Evolutionary conservation across 192 early-diverging fungal genomes (phyloP).

Genomic region (Phycomyces blakesleeanus): DNA sequence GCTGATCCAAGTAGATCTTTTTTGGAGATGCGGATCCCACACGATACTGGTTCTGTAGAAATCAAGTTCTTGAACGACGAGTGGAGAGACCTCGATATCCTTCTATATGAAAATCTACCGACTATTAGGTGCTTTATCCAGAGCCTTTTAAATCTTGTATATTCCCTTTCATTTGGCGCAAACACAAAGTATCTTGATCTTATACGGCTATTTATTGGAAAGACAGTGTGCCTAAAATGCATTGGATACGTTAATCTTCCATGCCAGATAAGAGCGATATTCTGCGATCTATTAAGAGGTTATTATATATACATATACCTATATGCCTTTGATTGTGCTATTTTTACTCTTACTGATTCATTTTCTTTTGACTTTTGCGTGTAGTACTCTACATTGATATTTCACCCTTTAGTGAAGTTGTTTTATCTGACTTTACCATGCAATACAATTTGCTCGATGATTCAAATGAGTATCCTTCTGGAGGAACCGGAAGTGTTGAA

Average conservation of each 20-base stretch:
- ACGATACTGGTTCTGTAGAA: conserved; percentile 12
- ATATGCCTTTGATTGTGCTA: neutral
- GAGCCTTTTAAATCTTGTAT: conserved; percentile 12
- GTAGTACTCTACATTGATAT: conserved; percentile 16
- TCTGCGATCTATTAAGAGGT: conserved; percentile 27
- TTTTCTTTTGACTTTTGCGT: neutral
- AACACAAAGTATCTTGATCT: conserved; percentile 10
- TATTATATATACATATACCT: neutral
- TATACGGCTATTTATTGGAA: neutral
- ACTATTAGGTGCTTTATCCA: neutral
- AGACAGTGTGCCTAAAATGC: conserved; percentile 19
- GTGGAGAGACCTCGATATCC: conserved; percentile 14
- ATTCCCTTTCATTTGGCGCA: conserved; percentile 5
- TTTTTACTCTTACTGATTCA: neutral
- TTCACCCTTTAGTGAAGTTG: conserved; percentile 15
- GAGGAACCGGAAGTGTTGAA: conserved; percentile 10
- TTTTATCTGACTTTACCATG: conserved; percentile 24
- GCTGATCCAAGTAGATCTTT: neutral
- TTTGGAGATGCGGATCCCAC: neutral
- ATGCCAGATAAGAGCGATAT: conserved; percentile 12
- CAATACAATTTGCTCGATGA: conserved; percentile 5
- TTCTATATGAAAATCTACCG: conserved; percentile 1
- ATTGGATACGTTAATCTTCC: conserved; percentile 11
- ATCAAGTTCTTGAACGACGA: conserved; percentile 3
- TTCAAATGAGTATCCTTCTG: conserved; percentile 10